Conservation (phyloP, 257 asterid genomes). For the Scutellaria baicalensis region DNA sequence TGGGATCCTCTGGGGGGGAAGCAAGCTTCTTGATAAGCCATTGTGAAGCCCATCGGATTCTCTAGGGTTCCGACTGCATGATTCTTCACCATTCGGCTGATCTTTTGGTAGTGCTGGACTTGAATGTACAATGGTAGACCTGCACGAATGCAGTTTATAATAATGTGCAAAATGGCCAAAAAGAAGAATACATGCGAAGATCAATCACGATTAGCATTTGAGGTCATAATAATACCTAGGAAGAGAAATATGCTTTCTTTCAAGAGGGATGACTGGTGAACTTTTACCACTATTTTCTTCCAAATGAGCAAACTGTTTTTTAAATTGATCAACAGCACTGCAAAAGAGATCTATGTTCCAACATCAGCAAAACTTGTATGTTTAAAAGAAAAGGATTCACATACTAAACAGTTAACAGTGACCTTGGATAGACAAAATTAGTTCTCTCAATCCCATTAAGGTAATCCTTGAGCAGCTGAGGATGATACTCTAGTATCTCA, state of each 20-base stretch:
- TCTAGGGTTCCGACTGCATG: constrained; percentile 34
- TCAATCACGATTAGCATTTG: not conserved
- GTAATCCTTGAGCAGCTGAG: constrained; percentile 77
- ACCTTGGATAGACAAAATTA: constrained; percentile 81
- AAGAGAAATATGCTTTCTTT: constrained; percentile 79
- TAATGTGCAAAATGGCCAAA: not conserved
- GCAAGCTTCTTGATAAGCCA: constrained; percentile 41
- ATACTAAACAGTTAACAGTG: not conserved
- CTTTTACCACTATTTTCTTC: constrained; percentile 67
- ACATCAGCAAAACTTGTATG: not conserved
- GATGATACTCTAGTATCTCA: constrained; percentile 85
- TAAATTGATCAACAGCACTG: constrained; percentile 87
- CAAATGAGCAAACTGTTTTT: constrained; percentile 71
- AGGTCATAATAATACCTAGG: constrained; percentile 47
- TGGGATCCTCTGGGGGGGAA: constrained; percentile 51
- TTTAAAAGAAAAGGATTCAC: not conserved
- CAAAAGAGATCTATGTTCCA: not conserved
- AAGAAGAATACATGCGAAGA: not conserved
- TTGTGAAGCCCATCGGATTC: constrained; percentile 40
- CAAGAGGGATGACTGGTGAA: constrained; percentile 50
- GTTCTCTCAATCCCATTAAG: constrained; percentile 66
- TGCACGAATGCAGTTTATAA: constrained; percentile 14
- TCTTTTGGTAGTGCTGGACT: constrained; percentile 43
- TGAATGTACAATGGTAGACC: constrained; percentile 77
- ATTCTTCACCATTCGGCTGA: constrained; percentile 44